These are phyloP conservation scores for Apostasia shenzhenica DNA, from an alignment of 106 monocot species.

Conservation along the genomic window DNA sequence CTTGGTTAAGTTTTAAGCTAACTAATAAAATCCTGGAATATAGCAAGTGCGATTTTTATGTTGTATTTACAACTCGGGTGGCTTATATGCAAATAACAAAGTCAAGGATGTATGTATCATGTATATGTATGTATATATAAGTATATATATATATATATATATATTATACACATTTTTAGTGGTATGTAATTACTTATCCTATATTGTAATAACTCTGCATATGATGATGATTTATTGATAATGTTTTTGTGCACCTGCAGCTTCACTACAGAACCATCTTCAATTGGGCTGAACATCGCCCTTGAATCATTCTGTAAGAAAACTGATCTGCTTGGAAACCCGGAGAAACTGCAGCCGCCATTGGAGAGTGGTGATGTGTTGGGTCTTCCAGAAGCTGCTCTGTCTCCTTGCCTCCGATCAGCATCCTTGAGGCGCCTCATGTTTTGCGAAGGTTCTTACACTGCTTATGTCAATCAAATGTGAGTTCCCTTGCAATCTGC, in stretches of 20 bases:
- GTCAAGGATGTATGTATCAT: too few relatives aligned
- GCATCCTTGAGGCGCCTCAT: conserved; percentile 30
- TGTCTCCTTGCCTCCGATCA: conserved; percentile 21
- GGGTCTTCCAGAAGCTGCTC: conserved; percentile 33
- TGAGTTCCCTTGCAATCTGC: not conserved
- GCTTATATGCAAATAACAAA: too few relatives aligned
- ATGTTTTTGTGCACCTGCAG: conserved; percentile 21
- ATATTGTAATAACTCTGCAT: too few relatives aligned
- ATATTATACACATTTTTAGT: too few relatives aligned
- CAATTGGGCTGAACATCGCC: conserved; percentile 39
- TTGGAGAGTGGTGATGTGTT: conserved; percentile 13
- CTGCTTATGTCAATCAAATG: conserved; percentile 13
- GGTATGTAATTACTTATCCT: too few relatives aligned
- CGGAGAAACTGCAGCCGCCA: not conserved
- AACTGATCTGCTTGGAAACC: not conserved
- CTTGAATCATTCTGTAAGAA: conserved; percentile 22
- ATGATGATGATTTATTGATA: not conserved
- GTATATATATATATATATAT: too few relatives aligned
- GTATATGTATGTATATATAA: too few relatives aligned
- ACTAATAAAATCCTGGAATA: too few relatives aligned
- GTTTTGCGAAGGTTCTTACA: conserved; percentile 31
- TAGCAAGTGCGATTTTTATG: too few relatives aligned
- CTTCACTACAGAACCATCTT: conserved; percentile 40
- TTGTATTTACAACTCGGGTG: too few relatives aligned
- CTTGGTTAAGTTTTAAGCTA: too few relatives aligned